Evolutionary conservation across 768 basidiomycete species (phyloP), one percentile per base, ranked within the genome.

Genomic region (Tephrocybe sp.): DNA sequence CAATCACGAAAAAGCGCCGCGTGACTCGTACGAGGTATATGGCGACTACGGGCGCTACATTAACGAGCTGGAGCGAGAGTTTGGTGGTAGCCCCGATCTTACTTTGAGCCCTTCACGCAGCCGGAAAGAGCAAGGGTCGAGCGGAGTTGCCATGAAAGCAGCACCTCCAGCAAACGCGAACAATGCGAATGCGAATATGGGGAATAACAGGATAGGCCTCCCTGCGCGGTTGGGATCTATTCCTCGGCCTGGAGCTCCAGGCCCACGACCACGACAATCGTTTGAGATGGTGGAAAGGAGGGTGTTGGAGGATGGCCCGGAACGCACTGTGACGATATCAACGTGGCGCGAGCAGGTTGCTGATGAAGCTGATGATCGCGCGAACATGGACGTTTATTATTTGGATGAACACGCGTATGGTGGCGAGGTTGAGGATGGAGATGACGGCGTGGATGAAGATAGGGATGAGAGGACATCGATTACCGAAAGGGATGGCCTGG

Each of bases 321-420:
- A 78, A 47, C 68, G 67, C 47, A 79, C 77, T 7, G 77, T 79
- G 4, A 79, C 77, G 40, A 75, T 84, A 46, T 74, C 70, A 19
- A 72, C 71, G 8, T 84, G 82, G 82, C 66, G 80, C 27, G 77
- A 82, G 57, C 74, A 77, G 37, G 76, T 79, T 0, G 73, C 75
- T 3, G 63, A 68, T 45, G 70, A 74, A 45, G 61, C 65, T 9
- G 64, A 61, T 36, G 56, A 61, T 25, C 62, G 67, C 27, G 68
- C 68, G 5, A 73, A 72, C 41, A 64, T 75, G 64, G 76, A 76
- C 47, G 67, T 79, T 24, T 76, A 76, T 61, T 77, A 71, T 58
- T 59, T 76, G 50, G 68, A 64, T 42, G 60, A 69, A 4, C 65
- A 65, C 19, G 70, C 70, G 16, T 70, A 67, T 57, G 61, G 56